phyloP scores from a whole-genome alignment of 2,329 filamentous ascomycete genomes.

The Fusarium brevicatenulatum region DNA sequence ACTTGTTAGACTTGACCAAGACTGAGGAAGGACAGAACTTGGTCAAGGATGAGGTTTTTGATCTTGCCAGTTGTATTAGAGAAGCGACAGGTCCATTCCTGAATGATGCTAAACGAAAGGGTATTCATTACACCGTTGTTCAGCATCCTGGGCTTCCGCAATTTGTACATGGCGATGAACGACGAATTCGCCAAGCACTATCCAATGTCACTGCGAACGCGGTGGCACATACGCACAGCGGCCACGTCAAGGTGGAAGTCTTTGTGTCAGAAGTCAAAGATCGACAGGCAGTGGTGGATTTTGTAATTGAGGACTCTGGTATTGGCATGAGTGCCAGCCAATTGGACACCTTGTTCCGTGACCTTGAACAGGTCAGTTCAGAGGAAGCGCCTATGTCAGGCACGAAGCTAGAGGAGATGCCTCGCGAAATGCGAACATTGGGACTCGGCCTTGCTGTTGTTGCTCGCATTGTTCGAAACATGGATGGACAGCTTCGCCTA shows the following conservation, averaged over 20 bases:
- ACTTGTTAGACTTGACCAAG: slow-evolving; percentile 88
- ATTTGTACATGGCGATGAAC: slow-evolving; percentile 80
- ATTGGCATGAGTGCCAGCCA: slow-evolving; percentile 73
- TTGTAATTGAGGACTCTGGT: slow-evolving; percentile 81
- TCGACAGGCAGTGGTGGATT: slow-evolving; percentile 73
- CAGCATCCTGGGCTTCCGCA: slow-evolving; percentile 75
- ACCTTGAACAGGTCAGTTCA: slow-evolving; percentile 67
- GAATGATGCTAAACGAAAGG: slow-evolving; percentile 79
- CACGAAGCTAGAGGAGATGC: slow-evolving; percentile 43
- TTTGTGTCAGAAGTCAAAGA: slow-evolving; percentile 67
- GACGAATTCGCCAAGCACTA: slow-evolving; percentile 82
- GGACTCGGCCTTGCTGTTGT: slow-evolving; percentile 89
- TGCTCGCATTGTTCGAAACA: slow-evolving; percentile 86
- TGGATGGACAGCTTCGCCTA: slow-evolving; percentile 86
- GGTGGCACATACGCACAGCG: slow-evolving; percentile 77
- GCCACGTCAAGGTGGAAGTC: slow-evolving; percentile 76
- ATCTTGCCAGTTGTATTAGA: slow-evolving; percentile 74
- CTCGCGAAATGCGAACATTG: slow-evolving; percentile 60
- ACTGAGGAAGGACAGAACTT: slow-evolving; percentile 83
- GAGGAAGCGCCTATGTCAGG: slow-evolving; percentile 50
- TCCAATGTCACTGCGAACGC: slow-evolving; percentile 88
- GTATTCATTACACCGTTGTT: slow-evolving; percentile 74
- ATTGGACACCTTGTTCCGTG: slow-evolving; percentile 66
- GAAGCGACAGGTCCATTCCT: slow-evolving; percentile 81
- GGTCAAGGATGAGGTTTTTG: slow-evolving; percentile 83